A percentile compares a stretch with the other conserved stretches of the same genome.
phyloP scores from a whole-genome alignment of 2,329 filamentous ascomycete genomes.

The Sclerotinia subarctica region DNA sequence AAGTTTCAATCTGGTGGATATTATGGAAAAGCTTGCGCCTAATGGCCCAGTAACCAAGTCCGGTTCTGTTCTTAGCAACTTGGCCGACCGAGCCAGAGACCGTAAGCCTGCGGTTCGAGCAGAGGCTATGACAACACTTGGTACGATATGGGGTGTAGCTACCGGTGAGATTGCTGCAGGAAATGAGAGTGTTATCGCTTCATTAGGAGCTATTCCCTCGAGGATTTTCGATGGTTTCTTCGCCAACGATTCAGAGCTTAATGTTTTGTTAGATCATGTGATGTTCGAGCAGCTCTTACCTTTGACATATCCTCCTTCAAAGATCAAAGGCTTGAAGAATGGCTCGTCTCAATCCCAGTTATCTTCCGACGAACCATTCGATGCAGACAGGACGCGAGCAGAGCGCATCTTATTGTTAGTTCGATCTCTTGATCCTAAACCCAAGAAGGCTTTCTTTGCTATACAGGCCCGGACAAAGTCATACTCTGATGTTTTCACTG shows the following conservation, averaged over 20 bases:
- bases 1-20: slow-evolving; percentile 73
- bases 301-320: slow-evolving; percentile 75
- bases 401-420: slow-evolving; percentile 82
- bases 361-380: slow-evolving; percentile 47
- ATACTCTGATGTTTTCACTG: slow-evolving; percentile 68
- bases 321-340: slow-evolving; percentile 60
- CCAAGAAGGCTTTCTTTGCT: slow-evolving; percentile 84
- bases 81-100: slow-evolving; percentile 87
- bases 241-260: slow-evolving; percentile 83
- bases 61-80: slow-evolving; percentile 73
- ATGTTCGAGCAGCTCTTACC: slow-evolving; percentile 88
- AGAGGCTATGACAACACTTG: slow-evolving; percentile 81
- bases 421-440: slow-evolving; percentile 70
- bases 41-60: slow-evolving; percentile 71
- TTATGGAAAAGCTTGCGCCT: slow-evolving; percentile 76
- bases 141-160: slow-evolving; percentile 90
- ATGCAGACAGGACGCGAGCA: slow-evolving; percentile 74
- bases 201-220: slow-evolving; percentile 79
- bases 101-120: slow-evolving; percentile 76
- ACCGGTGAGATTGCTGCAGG: slow-evolving; percentile 81
- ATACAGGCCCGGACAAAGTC: slow-evolving; percentile 75
- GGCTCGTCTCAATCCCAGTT: slow-evolving; percentile 53
- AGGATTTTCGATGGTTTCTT: slow-evolving; percentile 86
- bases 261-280: slow-evolving; percentile 77
- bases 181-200: slow-evolving; percentile 68